Evolutionary conservation across 495 filamentous ascomycete genomes (phyloP), one percentile per base, ranked within the genome.

Genomic region (Talaromyces nanjingensis): DNA sequence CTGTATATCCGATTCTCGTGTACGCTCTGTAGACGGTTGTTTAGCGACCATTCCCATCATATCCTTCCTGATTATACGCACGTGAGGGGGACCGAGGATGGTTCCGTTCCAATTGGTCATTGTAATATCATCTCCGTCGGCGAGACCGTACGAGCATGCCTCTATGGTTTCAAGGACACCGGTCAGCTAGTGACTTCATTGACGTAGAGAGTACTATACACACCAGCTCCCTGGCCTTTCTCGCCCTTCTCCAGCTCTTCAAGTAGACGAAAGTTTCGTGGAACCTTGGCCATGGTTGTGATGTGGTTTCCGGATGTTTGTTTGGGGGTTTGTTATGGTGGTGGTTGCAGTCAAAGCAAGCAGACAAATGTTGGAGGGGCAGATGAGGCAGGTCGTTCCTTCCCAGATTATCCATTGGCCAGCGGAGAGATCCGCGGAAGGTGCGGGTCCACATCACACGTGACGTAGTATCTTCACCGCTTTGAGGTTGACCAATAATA

Each of bases 51-150:
- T 63, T 53, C 33, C 24, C 16, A 14, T 27, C 25, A 55, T 16
- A 37, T n/a, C 8, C 27, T 22, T 25, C 5, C 25, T 25, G 64
- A 16, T 62, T 60, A 25, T 37, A 81, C 88, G 67, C 80, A 97
- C 94, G 74, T 98, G 96, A 69, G 96, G 94, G 68, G 94, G 94
- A 0, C 94, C 94, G 57, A 97, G 86, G 67, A 98, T 97, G 1
- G 94, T 98, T 59, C 92, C 94, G 67, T 96, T 96, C 94, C 94
- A 98, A 84, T 97, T 91, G 65, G 91, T 91, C 93, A 98, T 96
- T 77, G 93, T 86, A 69, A 97, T 84, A 70, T 98, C 94, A 71
- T 97, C 93, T 27, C 91, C 91, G 76, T 98, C 91, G 61, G 91
- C 91, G 49, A 98, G 87, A 69, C 94, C 94, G 68, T 97, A 98